These are phyloP conservation scores for Xylariaceae sp. DNA, from an alignment of 2,329 filamentous ascomycete species.

Conservation along the genomic window DNA sequence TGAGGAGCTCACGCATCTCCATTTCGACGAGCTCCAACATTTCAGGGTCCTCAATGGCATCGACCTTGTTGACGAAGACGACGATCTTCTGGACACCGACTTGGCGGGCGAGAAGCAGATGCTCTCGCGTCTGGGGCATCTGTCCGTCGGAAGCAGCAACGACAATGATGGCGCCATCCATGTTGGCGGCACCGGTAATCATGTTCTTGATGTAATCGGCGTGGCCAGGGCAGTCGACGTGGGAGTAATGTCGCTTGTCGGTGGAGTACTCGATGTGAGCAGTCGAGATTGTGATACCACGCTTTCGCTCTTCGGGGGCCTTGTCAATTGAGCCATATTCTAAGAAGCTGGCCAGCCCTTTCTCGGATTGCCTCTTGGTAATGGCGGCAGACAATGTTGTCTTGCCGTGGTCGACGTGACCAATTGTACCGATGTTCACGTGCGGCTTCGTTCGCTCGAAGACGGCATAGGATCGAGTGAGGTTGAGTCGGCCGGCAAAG, in stretches of 20 bases:
- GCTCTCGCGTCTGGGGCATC: slow-evolving; percentile 99
- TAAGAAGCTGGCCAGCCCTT: slow-evolving; percentile 89
- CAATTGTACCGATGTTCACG: slow-evolving; percentile 99
- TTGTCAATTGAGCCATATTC: slow-evolving; percentile 99
- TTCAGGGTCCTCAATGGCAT: slow-evolving; percentile 94
- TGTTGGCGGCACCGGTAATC: slow-evolving; percentile 99
- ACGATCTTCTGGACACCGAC: slow-evolving; percentile 98
- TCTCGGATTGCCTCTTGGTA: slow-evolving; percentile 95
- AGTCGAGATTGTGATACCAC: slow-evolving; percentile 98
- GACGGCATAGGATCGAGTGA: slow-evolving; percentile 61
- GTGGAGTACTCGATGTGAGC: slow-evolving; percentile 98
- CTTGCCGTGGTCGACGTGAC: slow-evolving; percentile 99
- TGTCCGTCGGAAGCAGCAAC: slow-evolving; percentile 97
- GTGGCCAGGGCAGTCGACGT: slow-evolving; percentile 99
- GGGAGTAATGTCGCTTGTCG: slow-evolving; percentile 91
- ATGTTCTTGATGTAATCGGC: slow-evolving; percentile 99
- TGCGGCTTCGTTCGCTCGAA: slow-evolving; percentile 94
- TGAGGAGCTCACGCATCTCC: slow-evolving; percentile 98
- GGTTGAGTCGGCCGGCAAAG: slow-evolving; percentile 61
- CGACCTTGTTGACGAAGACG: slow-evolving; percentile 99
- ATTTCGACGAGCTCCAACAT: slow-evolving; percentile 99
- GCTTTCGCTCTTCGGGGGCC: slow-evolving; percentile 98
- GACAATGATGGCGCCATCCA: slow-evolving; percentile 98
- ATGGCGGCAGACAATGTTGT: slow-evolving; percentile 98
- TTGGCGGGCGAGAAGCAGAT: slow-evolving; percentile 94